phyloP scores from a whole-genome alignment of 2,329 filamentous ascomycete genomes.

The Periconia macrospinosa region DNA sequence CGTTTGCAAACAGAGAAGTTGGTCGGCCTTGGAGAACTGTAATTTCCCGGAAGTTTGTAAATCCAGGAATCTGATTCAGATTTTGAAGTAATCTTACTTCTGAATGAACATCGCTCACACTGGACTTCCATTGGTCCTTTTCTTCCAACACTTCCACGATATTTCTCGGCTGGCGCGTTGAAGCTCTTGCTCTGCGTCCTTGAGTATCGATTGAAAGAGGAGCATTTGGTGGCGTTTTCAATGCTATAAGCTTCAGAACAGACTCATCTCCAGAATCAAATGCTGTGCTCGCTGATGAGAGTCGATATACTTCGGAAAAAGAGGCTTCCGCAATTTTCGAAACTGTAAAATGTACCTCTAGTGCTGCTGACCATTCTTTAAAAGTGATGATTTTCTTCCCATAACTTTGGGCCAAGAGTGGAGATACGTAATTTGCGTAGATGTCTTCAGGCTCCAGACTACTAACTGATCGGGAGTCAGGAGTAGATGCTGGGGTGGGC shows the following conservation, averaged over 20 bases:
- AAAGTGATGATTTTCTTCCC: slow-evolving; percentile 36
- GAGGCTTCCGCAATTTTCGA: slow-evolving; percentile 68
- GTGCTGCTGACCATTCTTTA: slow-evolving; percentile 44
- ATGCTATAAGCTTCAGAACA: slow-evolving; percentile 50
- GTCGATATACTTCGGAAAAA: slow-evolving; percentile 67
- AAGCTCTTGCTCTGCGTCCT: slow-evolving; percentile 48
- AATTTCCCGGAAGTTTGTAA: slow-evolving; percentile 63
- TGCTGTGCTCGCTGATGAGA: slow-evolving; percentile 43
- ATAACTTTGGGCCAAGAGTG: slow-evolving; percentile 35
- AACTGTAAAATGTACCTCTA: slow-evolving; percentile 52
- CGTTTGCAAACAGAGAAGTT: slow-evolving; percentile 51
- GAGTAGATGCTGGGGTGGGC: slow-evolving; percentile 8
- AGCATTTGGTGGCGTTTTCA: slow-evolving; percentile 37
- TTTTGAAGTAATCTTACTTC: slow-evolving; percentile 59
- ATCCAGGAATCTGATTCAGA: slow-evolving; percentile 62
- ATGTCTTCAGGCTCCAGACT: slow-evolving; percentile 27
- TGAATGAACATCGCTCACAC: slow-evolving; percentile 47
- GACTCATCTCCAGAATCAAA: slow-evolving; percentile 43
- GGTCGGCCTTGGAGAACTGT: slow-evolving; percentile 61
- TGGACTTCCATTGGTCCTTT: slow-evolving; percentile 45
- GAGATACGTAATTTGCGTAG: slow-evolving; percentile 26
- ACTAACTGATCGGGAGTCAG: not conserved
- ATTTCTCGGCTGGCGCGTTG: slow-evolving; percentile 42
- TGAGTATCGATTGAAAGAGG: slow-evolving; percentile 37
- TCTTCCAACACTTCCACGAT: slow-evolving; percentile 39